Evolutionary conservation across 768 basidiomycete species (phyloP), one percentile per base, ranked within the genome.

Genomic region (Candolleomyces eurysporus): DNA sequence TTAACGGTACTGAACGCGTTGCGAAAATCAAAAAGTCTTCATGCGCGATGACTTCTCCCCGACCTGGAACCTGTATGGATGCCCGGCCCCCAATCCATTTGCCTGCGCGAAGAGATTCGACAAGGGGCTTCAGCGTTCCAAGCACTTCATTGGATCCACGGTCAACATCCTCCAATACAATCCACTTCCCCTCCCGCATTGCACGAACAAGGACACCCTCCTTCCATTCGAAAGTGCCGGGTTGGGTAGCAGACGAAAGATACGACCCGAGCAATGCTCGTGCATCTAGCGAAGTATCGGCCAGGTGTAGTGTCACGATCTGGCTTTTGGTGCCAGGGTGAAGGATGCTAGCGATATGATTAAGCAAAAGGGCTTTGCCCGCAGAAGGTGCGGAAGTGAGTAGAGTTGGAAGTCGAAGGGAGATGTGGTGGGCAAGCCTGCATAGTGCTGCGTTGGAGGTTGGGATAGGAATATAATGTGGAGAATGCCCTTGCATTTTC

Each of bases 141-240:
- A 98, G 82, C 3, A 98, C 89, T 69, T 99, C 97, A 62, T 79
- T 88, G 64, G 92, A 92, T 17, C 89, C 96, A 51, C 88, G 84
- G 73, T 99, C 97, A 46, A 98, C 85, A 69, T 98, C 94, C 69
- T 97, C 88, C 50, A 99, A 83, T 10, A 98, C 86, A 3, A 98
- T 79, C 96, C 96, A 98, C 69, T 86, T 85, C 2, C 97, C 97
- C 67, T 92, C 89, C 46, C 86, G 82, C 83, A 98, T 88, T 0
- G 96, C 89, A 43, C 91, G 89, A 10, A 96, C 88, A 40, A 99
- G 79, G 0, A 95, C 89, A 6, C 97, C 97, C 64, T 98, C 95
- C 74, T 90, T 92, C 92, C 96, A 99, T 66, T 96, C 93, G 67
- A 99, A 99, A 2, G 85, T 87, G 5, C 96, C 96, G 0, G 94